Base-by-base conservation (phyloP, 805 yeast genomes). In the Ogataea philodendri region DNA sequence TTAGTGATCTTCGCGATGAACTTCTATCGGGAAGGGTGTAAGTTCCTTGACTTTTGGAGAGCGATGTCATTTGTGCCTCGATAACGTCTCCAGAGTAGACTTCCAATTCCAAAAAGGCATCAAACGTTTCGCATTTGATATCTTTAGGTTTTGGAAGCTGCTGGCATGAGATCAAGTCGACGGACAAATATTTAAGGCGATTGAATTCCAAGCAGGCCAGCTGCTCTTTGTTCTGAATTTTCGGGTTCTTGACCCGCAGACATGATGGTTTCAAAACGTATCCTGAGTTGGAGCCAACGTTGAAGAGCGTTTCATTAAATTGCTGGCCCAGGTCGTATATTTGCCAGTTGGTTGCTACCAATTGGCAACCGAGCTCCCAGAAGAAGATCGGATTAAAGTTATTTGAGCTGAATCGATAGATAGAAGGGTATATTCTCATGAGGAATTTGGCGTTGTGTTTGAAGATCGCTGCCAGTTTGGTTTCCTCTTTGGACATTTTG, bases 281-380 rank as follows among this genome's bases (percentile, higher is more conserved):
- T 0, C 99, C 99, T 0, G 72, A 63, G 28, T 66, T 71, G 9
- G 70, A 65, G 0, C 75, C 72, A 10, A 71, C 59, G 32, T 75
- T 76, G 58, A 90, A 87, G 72, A 88, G 63, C 3, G 96, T 85
- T 44, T 84, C 84, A 56, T 88, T 89, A 8, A 93, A 52, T 54
- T 88, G 96, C 54, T 89, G 90, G 0, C 97, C 96, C 11, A 78
- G 40, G 54, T 93, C 98, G 55, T 76, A 81, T 0, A 93, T 81
- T 59, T 90, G 98, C 97, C 97, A 90, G 55, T 90, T 93, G 0
- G 96, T 81, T 0, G 98, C 97, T 4, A 85, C 97, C 87, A 93
- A 76, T 54, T 93, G 98, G 8, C 74, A 81, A 1, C 99, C 99
- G 30, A 72, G 65, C 32, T 69, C 69, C 98, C 99, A 93, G 52